Base-by-base conservation (phyloP, 1,284 basidiomycete species). In the Trametes sp. region DNA sequence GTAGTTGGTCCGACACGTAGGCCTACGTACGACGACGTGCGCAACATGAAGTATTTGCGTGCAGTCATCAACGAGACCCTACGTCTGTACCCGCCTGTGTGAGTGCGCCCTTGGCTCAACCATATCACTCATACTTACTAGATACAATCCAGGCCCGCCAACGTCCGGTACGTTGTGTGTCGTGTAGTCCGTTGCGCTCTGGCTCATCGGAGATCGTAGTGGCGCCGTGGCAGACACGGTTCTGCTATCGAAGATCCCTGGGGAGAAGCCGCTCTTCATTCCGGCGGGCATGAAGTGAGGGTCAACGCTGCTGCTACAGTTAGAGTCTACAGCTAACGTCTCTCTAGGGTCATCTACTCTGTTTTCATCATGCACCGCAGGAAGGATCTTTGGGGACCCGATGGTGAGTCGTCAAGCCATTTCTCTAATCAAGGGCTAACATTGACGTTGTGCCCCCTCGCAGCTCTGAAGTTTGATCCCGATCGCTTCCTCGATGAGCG, bases 311-410 rank as follows among this genome's bases (percentile, higher is more conserved):
- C 16, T 9, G 8, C 1, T 24, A 29, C 31, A 29, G 21, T 24
- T 45, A 41, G 16, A 38, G 44, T 24, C 36, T 53, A 26, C 21
- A 46, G 14, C 48, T 54, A 41, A 60, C 28, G 4, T 50, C 33
- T 23, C 6, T 53, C 0, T 58, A 86, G 85, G 55, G 64, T 79
- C 14, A 65, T 70, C 0, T 89, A 86, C 68, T 86, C 82, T 0
- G 83, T 87, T 7, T 80, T 87, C 61, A 66, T 86, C 57, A 87
- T 88, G 85, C 88, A 89, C 33, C 77, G 88, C 35, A 79, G 86
- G 23, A 81, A 76, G 54, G 86, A 89, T 62, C 77, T 89, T 0
- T 90, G 88, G 89, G 88, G 88, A 6, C 84, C 86, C 0, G 86
- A 88, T 68, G 87, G 84, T 82, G 71, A 57, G 73, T 10, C 11